These are phyloP conservation scores for Gossypium davidsonii DNA, from an alignment of 441 rosid genomes.

Conservation along the genomic window DNA sequence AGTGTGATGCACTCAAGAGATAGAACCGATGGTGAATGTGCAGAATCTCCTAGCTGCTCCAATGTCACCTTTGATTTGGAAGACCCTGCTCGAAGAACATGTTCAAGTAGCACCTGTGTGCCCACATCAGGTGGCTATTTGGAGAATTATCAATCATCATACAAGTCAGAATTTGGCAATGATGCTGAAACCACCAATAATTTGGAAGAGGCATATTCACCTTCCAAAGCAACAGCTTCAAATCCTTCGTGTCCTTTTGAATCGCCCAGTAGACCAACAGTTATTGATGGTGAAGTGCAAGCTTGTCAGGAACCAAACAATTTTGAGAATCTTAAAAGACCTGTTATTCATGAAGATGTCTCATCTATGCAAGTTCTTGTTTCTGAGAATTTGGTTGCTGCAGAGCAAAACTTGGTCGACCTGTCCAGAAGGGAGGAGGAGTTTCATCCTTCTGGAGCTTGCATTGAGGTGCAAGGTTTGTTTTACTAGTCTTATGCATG, in stretches of 20 bases:
- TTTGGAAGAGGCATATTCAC: conserved; percentile 16
- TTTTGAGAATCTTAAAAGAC: conserved; percentile 13
- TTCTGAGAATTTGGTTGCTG: conserved; percentile 21
- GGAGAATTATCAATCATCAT: conserved; percentile 23
- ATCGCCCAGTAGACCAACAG: conserved; percentile 25
- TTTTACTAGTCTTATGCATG: conserved; percentile 27
- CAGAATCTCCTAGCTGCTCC: conserved; percentile 40
- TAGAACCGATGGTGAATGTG: conserved; percentile 29
- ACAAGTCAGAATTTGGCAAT: conserved; percentile 26
- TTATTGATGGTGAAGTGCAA: conserved; percentile 36
- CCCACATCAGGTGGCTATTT: conserved; percentile 18
- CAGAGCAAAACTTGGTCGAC: conserved; percentile 18
- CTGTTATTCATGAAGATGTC: conserved; percentile 22
- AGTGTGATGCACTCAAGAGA: conserved; percentile 18
- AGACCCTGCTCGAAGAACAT: conserved; percentile 23
- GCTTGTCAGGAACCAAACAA: conserved; percentile 24
- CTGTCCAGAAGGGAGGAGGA: conserved; percentile 21
- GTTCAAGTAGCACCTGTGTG: conserved; percentile 5
- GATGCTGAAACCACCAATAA: conserved; percentile 22
- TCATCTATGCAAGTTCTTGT: conserved; percentile 12
- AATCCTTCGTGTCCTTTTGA: conserved; percentile 31
- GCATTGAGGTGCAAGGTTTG: conserved; percentile 60
- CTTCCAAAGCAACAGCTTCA: conserved; percentile 17
- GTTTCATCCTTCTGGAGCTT: conserved; percentile 24
- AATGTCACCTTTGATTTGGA: conserved; percentile 37